Evolutionary conservation across 1,284 basidiomycete genomes (phyloP).

Genomic region (Ceratobasidium sp.): DNA sequence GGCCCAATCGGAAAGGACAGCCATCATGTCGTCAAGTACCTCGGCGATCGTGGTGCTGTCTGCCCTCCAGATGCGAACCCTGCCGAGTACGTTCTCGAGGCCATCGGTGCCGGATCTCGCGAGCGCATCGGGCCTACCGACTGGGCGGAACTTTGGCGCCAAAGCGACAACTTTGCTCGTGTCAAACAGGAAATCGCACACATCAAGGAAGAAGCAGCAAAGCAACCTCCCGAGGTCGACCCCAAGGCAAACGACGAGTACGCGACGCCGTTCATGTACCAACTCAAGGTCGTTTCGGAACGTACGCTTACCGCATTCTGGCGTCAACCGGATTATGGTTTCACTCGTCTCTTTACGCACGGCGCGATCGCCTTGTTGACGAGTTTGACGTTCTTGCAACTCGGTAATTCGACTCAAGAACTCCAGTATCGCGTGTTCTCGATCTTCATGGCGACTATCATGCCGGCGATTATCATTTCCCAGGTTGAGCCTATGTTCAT

Average conservation of each 20-base stretch:
- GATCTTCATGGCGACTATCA: slow-evolving; percentile 65
- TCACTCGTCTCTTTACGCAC: slow-evolving; percentile 82
- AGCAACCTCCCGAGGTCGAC: slow-evolving; percentile 33
- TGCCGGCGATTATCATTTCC: slow-evolving; percentile 78
- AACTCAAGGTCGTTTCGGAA: slow-evolving; percentile 75
- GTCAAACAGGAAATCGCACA: slow-evolving; percentile 54
- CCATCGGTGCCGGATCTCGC: slow-evolving; percentile 76
- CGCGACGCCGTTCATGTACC: slow-evolving; percentile 80
- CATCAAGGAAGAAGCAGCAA: slow-evolving; percentile 50
- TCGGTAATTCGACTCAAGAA: slow-evolving; percentile 70
- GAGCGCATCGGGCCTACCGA: slow-evolving; percentile 70
- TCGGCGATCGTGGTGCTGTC: slow-evolving; percentile 58
- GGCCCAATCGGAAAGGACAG: slow-evolving; percentile 62
- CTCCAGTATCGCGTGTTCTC: slow-evolving; percentile 87
- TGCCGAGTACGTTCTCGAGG: slow-evolving; percentile 58
- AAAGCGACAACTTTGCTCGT: slow-evolving; percentile 53
- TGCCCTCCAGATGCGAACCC: slow-evolving; percentile 61
- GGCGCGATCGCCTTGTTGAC: slow-evolving; percentile 80
- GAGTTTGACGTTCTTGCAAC: slow-evolving; percentile 83
- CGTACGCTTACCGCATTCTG: slow-evolving; percentile 82
- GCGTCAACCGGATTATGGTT: slow-evolving; percentile 77
- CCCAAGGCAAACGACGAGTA: slow-evolving; percentile 46
- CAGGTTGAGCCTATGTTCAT: slow-evolving; percentile 90
- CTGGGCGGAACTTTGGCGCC: slow-evolving; percentile 79
- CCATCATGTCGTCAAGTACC: slow-evolving; percentile 58